These are phyloP conservation scores for Xenoacremonium recifei DNA, from an alignment of 2,329 filamentous ascomycete genomes.

Conservation along the genomic window DNA sequence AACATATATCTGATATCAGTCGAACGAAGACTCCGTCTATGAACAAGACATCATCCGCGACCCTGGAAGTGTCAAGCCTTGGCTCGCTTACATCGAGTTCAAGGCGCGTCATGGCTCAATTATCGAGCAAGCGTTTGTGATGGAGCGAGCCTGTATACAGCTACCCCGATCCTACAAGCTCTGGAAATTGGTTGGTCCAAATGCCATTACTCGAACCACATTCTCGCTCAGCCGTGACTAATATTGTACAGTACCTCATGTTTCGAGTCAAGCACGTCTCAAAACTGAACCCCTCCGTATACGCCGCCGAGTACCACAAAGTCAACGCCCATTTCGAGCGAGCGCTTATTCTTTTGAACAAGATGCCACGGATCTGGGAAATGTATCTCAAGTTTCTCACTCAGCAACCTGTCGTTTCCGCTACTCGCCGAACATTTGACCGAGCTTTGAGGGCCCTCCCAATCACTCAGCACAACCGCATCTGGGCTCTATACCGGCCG, in stretches of 20 bases:
- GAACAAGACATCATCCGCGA: conserved; percentile 93
- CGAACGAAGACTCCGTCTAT: conserved; percentile 89
- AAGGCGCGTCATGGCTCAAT: conserved; percentile 83
- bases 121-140: conserved; percentile 80
- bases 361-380: conserved; percentile 98
- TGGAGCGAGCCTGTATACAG: conserved; percentile 87
- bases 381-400: conserved; percentile 92
- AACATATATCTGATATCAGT: conserved; percentile 41
- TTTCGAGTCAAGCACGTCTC: conserved; percentile 80
- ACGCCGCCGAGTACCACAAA: conserved; percentile 80
- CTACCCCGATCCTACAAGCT: conserved; percentile 95
- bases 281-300: conserved; percentile 78
- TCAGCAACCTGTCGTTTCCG: conserved; percentile 86
- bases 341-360: conserved; percentile 89
- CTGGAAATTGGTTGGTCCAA: conserved; percentile 78
- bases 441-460: conserved; percentile 87
- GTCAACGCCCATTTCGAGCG: conserved; percentile 94
- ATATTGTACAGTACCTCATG: conserved; percentile 73
- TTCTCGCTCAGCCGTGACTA: conserved; percentile 2
- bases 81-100: conserved; percentile 90
- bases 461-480: conserved; percentile 90
- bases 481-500: conserved; percentile 88
- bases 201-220: not conserved
- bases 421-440: conserved; percentile 86
- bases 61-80: conserved; percentile 82